Conservation (phyloP, 208 protist genomes). For the Leishmania turanica region DNA sequence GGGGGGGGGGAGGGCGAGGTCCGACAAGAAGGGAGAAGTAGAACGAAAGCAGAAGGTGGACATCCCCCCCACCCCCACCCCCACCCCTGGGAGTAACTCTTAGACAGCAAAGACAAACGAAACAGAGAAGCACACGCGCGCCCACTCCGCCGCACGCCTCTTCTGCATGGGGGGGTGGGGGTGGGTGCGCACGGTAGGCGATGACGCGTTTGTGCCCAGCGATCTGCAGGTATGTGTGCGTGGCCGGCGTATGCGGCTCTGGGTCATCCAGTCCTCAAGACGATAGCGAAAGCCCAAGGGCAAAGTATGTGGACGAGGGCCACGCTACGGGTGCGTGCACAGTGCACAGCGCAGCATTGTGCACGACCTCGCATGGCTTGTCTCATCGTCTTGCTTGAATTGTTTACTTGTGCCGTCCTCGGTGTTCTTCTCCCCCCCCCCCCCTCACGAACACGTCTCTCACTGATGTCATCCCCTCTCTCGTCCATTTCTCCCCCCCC, state of each 20-base stretch:
- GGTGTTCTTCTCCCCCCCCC: background rate
- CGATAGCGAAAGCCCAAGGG: background rate
- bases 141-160: background rate
- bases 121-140: background rate
- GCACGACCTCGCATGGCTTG: background rate
- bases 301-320: background rate
- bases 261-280: background rate
- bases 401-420: background rate
- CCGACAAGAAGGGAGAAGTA: background rate
- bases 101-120: background rate
- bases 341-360: background rate
- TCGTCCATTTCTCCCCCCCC: background rate
- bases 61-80: too few relatives aligned
- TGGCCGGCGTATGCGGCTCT: background rate
- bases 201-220: background rate
- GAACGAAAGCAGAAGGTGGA: background rate
- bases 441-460: background rate
- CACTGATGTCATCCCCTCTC: background rate
- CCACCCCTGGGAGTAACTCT: background rate
- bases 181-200: background rate
- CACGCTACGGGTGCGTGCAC: background rate
- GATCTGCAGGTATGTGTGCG: background rate
- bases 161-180: background rate
- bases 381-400: background rate
- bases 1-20: background rate